phyloP scores from a whole-genome alignment of 495 filamentous ascomycete genomes.

The Tuber calosporum region DNA sequence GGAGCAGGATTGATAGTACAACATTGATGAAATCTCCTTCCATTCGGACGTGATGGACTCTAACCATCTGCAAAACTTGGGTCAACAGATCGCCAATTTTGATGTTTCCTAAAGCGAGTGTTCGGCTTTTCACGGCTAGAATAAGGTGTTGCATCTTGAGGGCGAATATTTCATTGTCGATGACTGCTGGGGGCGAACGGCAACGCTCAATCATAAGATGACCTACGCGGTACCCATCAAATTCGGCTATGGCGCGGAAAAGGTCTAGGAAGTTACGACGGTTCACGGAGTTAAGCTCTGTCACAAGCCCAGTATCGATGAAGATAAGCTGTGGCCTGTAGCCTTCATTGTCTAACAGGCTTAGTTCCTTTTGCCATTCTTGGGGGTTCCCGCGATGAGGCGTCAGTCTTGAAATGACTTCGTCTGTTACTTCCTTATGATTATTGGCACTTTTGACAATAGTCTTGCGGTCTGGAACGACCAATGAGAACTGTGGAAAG shows the following conservation, averaged over 20 bases:
- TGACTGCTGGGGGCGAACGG: conserved; percentile 78
- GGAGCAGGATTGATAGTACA: conserved; percentile 83
- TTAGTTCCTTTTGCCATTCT: conserved; percentile 65
- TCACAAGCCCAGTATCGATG: conserved; percentile 95
- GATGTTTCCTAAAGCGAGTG: conserved; percentile 87
- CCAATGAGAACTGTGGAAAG: conserved; percentile 44
- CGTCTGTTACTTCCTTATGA: conserved; percentile 74
- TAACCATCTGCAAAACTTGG: conserved; percentile 85
- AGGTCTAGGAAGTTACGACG: conserved; percentile 89
- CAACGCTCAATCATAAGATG: conserved; percentile 94
- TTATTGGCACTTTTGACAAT: conserved; percentile 45
- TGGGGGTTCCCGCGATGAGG: conserved; percentile 58
- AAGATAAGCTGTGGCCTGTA: conserved; percentile 94
- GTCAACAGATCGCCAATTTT: conserved; percentile 93
- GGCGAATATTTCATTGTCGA: conserved; percentile 82
- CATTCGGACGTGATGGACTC: conserved; percentile 83
- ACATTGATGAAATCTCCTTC: conserved; percentile 99
- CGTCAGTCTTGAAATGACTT: conserved; percentile 69
- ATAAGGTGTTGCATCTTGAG: conserved; percentile 96
- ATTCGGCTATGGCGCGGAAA: conserved; percentile 92
- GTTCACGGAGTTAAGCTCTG: conserved; percentile 79
- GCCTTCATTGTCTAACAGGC: conserved; percentile 75
- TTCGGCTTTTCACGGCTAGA: conserved; percentile 75
- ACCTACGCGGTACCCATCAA: conserved; percentile 92
- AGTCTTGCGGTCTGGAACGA: conserved; percentile 43